Evolutionary conservation across 2,329 filamentous ascomycete species (phyloP).

Genomic region (Paecilomyces niveus): DNA sequence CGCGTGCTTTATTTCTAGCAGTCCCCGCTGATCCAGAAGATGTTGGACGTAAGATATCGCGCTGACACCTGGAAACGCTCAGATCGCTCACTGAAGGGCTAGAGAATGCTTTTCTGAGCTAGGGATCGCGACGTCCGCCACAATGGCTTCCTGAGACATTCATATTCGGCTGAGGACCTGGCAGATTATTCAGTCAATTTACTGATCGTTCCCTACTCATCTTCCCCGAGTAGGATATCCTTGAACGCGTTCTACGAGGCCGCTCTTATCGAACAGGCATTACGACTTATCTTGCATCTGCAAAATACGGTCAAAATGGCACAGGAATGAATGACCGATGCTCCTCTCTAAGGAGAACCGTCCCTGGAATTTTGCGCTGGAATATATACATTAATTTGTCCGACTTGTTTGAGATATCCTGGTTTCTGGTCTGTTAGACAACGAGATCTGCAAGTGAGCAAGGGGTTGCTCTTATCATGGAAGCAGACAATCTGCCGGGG

Average conservation of each 20-base stretch:
- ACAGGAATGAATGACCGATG: neutral
- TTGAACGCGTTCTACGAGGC: neutral
- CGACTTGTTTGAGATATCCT: neutral
- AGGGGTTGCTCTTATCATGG: neutral
- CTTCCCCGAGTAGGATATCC: neutral
- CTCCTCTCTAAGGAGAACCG: neutral
- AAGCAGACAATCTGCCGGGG: slow-evolving; percentile 14
- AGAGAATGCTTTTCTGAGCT: neutral
- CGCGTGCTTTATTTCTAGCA: neutral
- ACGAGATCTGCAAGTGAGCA: neutral
- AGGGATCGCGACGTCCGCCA: neutral
- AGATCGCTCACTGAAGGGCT: neutral
- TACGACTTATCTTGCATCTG: neutral
- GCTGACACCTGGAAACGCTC: neutral
- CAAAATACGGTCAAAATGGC: neutral
- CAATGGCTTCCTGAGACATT: neutral
- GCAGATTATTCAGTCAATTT: neutral
- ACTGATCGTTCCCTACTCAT: neutral
- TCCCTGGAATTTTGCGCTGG: neutral
- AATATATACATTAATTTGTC: neutral
- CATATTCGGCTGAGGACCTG: neutral
- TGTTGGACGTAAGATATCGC: neutral
- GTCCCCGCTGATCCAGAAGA: neutral
- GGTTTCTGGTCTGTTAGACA: neutral
- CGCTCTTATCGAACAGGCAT: neutral